These are phyloP conservation scores for Cynanchum wilfordii DNA, from an alignment of 257 asterid species.

Conservation along the genomic window DNA sequence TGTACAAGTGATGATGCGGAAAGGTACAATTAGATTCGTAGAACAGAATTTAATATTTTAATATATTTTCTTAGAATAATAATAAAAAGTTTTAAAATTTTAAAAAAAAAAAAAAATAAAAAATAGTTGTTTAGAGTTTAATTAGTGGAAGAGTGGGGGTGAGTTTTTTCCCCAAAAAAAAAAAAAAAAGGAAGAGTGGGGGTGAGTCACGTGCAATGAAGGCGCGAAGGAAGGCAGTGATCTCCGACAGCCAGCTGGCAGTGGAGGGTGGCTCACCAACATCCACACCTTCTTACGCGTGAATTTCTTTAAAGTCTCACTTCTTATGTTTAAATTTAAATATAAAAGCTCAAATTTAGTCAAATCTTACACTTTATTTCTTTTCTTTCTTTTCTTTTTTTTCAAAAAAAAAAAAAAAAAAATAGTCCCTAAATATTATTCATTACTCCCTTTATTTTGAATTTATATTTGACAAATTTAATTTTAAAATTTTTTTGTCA, in stretches of 20 bases:
- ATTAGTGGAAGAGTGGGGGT: not conserved
- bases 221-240: slow-evolving; percentile 25
- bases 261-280: slow-evolving; percentile 40
- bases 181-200: not conserved
- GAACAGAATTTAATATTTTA: too few species aligned
- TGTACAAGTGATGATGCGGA: not conserved
- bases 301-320: slow-evolving; percentile 26
- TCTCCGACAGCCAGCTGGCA: slow-evolving; percentile 60
- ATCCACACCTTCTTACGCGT: slow-evolving; percentile 49
- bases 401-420: too few species aligned
- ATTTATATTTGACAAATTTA: too few species aligned
- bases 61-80: too few species aligned
- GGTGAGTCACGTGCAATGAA: slow-evolving; percentile 40
- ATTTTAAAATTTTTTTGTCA: too few species aligned
- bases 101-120: too few species aligned
- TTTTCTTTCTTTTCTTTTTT: too few species aligned
- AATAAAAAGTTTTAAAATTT: too few species aligned
- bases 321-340: not conserved
- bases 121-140: not conserved
- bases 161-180: too few species aligned
- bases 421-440: too few species aligned
- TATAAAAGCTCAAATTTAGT: slow-evolving; percentile 19
- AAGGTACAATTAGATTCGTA: not conserved
- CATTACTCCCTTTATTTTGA: too few species aligned
- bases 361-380: not conserved